Evolutionary conservation across 331 rosid genomes (phyloP).

Genomic region (Acacia pycnantha): DNA sequence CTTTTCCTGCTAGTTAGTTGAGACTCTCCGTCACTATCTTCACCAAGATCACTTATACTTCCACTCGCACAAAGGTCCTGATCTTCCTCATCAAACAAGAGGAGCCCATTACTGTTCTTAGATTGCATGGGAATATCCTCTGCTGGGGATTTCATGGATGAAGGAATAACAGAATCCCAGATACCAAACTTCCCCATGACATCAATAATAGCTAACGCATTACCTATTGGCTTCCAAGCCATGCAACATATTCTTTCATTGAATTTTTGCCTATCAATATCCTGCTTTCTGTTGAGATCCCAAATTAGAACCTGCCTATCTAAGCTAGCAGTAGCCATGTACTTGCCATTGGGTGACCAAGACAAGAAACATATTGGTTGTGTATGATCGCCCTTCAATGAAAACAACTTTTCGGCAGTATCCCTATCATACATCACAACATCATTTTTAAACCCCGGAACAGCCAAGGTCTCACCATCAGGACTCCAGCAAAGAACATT

Average conservation of each 20-base stretch:
- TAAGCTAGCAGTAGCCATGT: constrained; percentile 83
- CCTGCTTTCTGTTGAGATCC: constrained; percentile 83
- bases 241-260: constrained; percentile 79
- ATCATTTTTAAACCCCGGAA: constrained; percentile 85
- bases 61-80: constrained; percentile 56
- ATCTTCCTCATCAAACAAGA: constrained; percentile 82
- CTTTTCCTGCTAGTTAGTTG: constrained; percentile 80
- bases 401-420: constrained; percentile 81
- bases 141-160: constrained; percentile 88
- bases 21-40: constrained; percentile 57
- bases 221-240: constrained; percentile 88
- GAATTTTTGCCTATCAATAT: constrained; percentile 89
- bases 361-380: constrained; percentile 81
- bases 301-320: constrained; percentile 92
- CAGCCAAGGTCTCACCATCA: constrained; percentile 83
- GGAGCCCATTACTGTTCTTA: constrained; percentile 72
- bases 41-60: constrained; percentile 79
- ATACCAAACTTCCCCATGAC: constrained; percentile 87
- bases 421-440: constrained; percentile 93
- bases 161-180: constrained; percentile 89
- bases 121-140: constrained; percentile 72
- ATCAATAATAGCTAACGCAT: constrained; percentile 80
- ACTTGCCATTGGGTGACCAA: constrained; percentile 96
- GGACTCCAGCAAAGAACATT: constrained; percentile 94
- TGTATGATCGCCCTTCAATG: constrained; percentile 80